Evolutionary conservation across 208 protist genomes (phyloP), one percentile per base, ranked within the genome.

Genomic region (Trypanosoma avium): DNA sequence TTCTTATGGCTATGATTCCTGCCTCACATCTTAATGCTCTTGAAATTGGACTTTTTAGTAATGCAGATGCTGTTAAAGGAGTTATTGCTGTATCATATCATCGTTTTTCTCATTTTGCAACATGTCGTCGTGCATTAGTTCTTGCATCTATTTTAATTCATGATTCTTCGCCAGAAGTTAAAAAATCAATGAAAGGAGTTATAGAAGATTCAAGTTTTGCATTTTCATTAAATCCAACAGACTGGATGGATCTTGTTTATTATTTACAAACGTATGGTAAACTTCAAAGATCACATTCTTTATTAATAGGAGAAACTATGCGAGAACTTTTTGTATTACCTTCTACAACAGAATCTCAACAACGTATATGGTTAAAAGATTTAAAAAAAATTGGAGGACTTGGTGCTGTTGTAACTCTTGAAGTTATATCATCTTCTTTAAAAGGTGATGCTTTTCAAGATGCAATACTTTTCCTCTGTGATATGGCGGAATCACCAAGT

Each of bases 171-270:
- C 21, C 60, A 17, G 86, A 73, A 55, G 80, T 95, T 33, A 42
- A 75, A 12, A 74, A 60, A 47, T 42, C 64, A 33, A 75, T 85
- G 72, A 36, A 42, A 19, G 53, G 27, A 46, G 76, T 93, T 26
- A 35, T 85, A 29, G 61, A 67, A 9, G 59, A 82, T 40, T 33
- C 64, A 0, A 57, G 38, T 42, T 82, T 82, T 68, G 33, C 27
- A 50, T 96, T 83, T 64, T 59, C 53, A 22, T 67, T 96, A n/a
- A 26, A 72, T 53, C 57, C 74, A 15, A 75, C 46, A 12, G 85
- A 96, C 73, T 96, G 90, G 90, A 67, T 61, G 36, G 84, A 94
- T 56, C 73, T 96, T 35, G 49, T 89, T 32, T 92, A 93, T 70
- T 89, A 92, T 45, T 61, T 96, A 38, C 36, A 62, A 43, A 70